These are phyloP conservation scores for Ganoderma leucocontextum DNA, from an alignment of 1,284 basidiomycete genomes.

Conservation along the genomic window DNA sequence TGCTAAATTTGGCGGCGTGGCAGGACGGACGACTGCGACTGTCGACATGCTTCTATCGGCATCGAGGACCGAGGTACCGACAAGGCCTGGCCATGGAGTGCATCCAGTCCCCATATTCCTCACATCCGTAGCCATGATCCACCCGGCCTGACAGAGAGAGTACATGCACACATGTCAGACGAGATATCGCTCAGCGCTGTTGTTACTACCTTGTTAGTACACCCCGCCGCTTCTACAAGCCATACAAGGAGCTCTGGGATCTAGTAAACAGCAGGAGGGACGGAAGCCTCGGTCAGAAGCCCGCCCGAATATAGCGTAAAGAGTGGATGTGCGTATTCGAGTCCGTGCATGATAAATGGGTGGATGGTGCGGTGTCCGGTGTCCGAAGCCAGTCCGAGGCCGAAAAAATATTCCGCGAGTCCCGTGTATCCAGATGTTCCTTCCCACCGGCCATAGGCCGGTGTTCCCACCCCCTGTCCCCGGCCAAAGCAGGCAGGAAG, in stretches of 20 bases:
- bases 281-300: constrained; percentile 1
- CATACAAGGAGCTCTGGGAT: constrained; percentile 17
- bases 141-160: background rate
- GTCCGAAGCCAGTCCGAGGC: constrained; percentile 12
- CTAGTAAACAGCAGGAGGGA: constrained; percentile 21
- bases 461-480: constrained; percentile 1
- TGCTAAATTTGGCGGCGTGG: background rate
- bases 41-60: background rate
- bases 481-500: background rate
- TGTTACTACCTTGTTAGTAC: constrained; percentile 20
- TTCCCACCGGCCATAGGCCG: background rate
- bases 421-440: background rate
- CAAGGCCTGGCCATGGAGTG: background rate
- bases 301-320: constrained; percentile 11
- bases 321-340: constrained; percentile 8
- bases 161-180: background rate
- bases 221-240: constrained; percentile 13
- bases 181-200: constrained; percentile 4
- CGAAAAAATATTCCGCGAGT: constrained; percentile 4
- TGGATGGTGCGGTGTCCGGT: constrained; percentile 8
- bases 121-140: background rate
- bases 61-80: background rate
- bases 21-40: background rate
- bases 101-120: background rate
- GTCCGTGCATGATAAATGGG: constrained; percentile 11